These are phyloP conservation scores for Salix arbutifolia DNA, from an alignment of 345 rosid species.

Conservation along the genomic window DNA sequence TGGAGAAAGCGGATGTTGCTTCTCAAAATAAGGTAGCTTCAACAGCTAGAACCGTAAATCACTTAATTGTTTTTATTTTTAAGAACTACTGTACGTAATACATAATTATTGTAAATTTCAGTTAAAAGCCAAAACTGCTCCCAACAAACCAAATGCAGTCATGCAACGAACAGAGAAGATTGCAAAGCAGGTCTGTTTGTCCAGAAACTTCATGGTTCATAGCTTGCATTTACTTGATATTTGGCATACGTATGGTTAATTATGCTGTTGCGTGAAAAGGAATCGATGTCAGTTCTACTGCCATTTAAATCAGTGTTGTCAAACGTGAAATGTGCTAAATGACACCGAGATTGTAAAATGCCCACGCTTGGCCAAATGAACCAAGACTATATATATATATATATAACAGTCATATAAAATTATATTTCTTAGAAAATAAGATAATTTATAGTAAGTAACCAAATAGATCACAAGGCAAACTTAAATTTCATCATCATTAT, in stretches of 20 bases:
- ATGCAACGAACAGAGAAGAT: conserved; percentile 41
- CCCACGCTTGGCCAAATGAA: too few relatives aligned
- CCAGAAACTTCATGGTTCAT: conserved; percentile 35
- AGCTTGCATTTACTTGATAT: conserved; percentile 27
- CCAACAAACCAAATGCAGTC: conserved; percentile 46
- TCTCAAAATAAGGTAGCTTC: conserved; percentile 35
- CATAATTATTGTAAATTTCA: conserved; percentile 23
- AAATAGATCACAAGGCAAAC: background rate
- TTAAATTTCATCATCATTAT: too few relatives aligned
- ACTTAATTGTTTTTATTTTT: conserved; percentile 1
- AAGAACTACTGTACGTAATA: background rate
- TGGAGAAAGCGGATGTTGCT: too few relatives aligned
- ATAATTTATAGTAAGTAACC: too few relatives aligned
- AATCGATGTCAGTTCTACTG: background rate
- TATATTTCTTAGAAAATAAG: too few relatives aligned
- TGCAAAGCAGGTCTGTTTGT: conserved; percentile 42
- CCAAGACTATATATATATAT: too few relatives aligned
- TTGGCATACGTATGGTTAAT: background rate
- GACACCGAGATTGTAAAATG: too few relatives aligned
- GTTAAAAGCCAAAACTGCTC: conserved; percentile 41
- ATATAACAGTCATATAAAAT: too few relatives aligned
- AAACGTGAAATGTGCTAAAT: too few relatives aligned
- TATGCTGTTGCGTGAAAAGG: background rate
- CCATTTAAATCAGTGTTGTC: background rate
- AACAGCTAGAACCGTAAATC: conserved; percentile 1